phyloP scores from a whole-genome alignment of 768 basidiomycete species.

The Chalciporus chontae region DNA sequence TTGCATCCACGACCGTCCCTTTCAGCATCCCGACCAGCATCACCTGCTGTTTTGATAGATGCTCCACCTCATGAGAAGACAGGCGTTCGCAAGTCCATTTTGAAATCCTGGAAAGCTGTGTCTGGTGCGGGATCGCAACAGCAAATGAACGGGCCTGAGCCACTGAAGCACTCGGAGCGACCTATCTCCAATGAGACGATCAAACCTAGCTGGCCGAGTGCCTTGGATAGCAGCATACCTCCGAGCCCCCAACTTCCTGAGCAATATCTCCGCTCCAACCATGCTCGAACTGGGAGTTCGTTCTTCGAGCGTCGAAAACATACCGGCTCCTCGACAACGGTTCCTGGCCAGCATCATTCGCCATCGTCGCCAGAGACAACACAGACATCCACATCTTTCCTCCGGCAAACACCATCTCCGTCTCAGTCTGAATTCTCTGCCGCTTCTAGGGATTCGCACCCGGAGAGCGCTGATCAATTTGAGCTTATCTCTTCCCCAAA shows the following conservation, averaged over 20 bases:
- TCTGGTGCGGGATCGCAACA: conserved; percentile 33
- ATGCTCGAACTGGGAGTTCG: conserved; percentile 30
- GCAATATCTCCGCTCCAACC: conserved; percentile 38
- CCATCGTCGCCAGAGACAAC: conserved; percentile 30
- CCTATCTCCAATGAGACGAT: conserved; percentile 32
- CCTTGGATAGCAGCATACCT: conserved; percentile 47
- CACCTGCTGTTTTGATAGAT: conserved; percentile 17
- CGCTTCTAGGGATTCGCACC: conserved; percentile 21
- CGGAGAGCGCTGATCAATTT: conserved; percentile 53
- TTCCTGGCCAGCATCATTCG: conserved; percentile 17
- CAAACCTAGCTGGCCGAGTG: conserved; percentile 45
- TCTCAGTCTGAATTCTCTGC: conserved; percentile 25
- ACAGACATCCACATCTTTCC: conserved; percentile 8
- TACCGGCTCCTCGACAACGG: conserved; percentile 17
- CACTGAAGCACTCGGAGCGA: conserved; percentile 40
- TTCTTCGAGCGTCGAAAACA: conserved; percentile 27
- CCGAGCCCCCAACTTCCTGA: conserved; percentile 62
- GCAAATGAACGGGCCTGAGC: conserved; percentile 28
- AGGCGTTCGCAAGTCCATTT: conserved; percentile 62
- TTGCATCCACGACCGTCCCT: conserved; percentile 32
- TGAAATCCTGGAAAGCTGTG: conserved; percentile 60
- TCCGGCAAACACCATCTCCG: conserved; percentile 23
- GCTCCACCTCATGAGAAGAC: conserved; percentile 39
- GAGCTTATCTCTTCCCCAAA: conserved; percentile 58
- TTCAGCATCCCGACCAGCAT: conserved; percentile 30